Conservation (phyloP, 2,329 filamentous ascomycete genomes). For the Colletotrichum tanaceti region DNA sequence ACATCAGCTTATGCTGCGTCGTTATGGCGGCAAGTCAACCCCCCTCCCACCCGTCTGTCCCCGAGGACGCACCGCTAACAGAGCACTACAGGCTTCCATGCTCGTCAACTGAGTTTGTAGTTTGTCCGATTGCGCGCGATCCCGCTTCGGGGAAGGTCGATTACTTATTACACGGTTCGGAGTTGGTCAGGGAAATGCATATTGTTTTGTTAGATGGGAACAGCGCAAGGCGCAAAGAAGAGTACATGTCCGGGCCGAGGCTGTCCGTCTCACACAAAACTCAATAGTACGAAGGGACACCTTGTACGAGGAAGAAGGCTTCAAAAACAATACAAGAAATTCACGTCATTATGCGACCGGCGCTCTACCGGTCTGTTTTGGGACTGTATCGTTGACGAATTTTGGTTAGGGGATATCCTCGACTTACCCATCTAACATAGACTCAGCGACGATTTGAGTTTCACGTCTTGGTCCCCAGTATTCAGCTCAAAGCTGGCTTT, state of each 20-base stretch:
- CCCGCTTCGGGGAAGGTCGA: slow-evolving; percentile 9
- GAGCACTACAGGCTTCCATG: slow-evolving; percentile 23
- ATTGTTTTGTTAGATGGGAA: slow-evolving; percentile 29
- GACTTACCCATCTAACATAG: too few species aligned
- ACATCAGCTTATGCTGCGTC: slow-evolving; percentile 93
- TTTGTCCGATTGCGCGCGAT: slow-evolving; percentile 16
- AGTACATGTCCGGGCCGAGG: neutral
- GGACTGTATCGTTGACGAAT: too few species aligned
- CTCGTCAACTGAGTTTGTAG: slow-evolving; percentile 24
- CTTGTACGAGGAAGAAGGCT: neutral
- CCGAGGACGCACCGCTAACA: slow-evolving; percentile 1
- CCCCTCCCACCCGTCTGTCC: slow-evolving; percentile 1
- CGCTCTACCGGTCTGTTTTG: too few species aligned
- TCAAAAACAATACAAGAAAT: slow-evolving; percentile 27
- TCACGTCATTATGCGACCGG: neutral
- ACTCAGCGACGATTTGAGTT: too few species aligned
- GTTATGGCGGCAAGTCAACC: slow-evolving; percentile 91
- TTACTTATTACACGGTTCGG: slow-evolving; percentile 32
- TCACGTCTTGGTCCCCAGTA: too few species aligned
- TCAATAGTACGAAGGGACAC: neutral
- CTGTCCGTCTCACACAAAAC: slow-evolving; percentile 14
- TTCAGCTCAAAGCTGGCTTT: too few species aligned
- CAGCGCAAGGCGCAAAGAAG: slow-evolving; percentile 24
- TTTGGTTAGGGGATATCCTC: too few species aligned
- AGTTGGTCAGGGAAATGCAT: slow-evolving; percentile 35